These are phyloP conservation scores for Diplodia mutila DNA, from an alignment of 2,329 filamentous ascomycete species.

Conservation along the genomic window DNA sequence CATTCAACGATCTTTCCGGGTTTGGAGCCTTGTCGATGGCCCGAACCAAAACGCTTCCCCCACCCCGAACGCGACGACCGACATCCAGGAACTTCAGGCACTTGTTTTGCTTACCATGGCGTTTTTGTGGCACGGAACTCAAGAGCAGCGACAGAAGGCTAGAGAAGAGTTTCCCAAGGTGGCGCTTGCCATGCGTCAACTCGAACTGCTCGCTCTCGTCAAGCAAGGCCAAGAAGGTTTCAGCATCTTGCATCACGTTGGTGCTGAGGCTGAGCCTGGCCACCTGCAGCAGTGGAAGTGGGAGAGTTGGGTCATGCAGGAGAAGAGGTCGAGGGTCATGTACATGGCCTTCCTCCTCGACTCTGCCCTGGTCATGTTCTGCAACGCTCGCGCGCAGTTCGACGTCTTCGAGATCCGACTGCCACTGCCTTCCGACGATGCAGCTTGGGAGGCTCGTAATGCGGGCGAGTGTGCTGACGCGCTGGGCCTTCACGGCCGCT, in stretches of 20 bases:
- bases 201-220: slow-evolving; percentile 60
- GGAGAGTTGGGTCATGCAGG: slow-evolving; percentile 70
- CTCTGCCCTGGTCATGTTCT: slow-evolving; percentile 69
- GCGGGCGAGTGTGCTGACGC: slow-evolving; percentile 65
- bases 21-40: slow-evolving; percentile 49
- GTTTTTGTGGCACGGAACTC: slow-evolving; percentile 71
- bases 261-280: slow-evolving; percentile 33
- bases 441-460: slow-evolving; percentile 70
- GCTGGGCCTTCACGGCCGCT: slow-evolving; percentile 64
- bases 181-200: slow-evolving; percentile 60
- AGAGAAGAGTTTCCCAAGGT: slow-evolving; percentile 62
- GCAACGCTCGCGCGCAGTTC: slow-evolving; percentile 68
- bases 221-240: slow-evolving; percentile 52
- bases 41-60: slow-evolving; percentile 43
- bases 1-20: slow-evolving; percentile 59
- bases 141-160: slow-evolving; percentile 66
- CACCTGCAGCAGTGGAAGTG: slow-evolving; percentile 61
- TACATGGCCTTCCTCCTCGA: slow-evolving; percentile 68
- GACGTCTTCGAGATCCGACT: slow-evolving; percentile 67
- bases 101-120: slow-evolving; percentile 65
- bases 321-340: slow-evolving; percentile 68
- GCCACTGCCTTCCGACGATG: slow-evolving; percentile 73
- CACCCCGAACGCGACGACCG: slow-evolving; percentile 43
- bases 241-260: slow-evolving; percentile 66
- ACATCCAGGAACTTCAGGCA: slow-evolving; percentile 69